Percentiles rank a stretch among this genome's conserved stretches.
phyloP scores from a whole-genome alignment of 768 basidiomycete genomes.

The Agrocybe chaxingu region DNA sequence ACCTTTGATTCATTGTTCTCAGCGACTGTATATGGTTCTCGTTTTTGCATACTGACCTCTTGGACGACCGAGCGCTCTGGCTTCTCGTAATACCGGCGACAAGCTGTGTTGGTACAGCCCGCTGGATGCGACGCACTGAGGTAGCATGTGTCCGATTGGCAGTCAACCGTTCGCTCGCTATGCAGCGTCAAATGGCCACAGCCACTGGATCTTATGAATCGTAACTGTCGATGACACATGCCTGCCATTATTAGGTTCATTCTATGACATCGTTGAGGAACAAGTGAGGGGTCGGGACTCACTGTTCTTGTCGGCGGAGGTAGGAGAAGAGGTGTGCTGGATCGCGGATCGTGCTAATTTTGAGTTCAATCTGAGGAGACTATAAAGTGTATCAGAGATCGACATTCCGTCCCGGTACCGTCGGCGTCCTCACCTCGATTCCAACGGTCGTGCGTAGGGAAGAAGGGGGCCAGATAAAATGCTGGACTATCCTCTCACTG shows the following conservation, averaged over 20 bases:
- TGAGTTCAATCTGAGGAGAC: constrained; percentile 31
- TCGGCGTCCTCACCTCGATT: constrained; percentile 12
- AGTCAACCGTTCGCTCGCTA: constrained; percentile 49
- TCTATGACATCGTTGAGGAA: constrained; percentile 14
- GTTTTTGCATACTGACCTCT: constrained; percentile 33
- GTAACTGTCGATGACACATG: constrained; percentile 69
- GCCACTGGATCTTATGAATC: constrained; percentile 41
- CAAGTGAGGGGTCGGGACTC: constrained; percentile 19
- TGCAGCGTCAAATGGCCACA: constrained; percentile 57
- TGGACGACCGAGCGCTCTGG: constrained; percentile 47
- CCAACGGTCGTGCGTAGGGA: neutral
- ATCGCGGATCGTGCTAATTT: constrained; percentile 33
- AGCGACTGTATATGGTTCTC: constrained; percentile 7
- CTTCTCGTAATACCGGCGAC: constrained; percentile 59
- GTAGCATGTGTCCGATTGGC: constrained; percentile 38
- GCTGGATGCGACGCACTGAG: constrained; percentile 48
- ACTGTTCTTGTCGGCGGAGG: constrained; percentile 51
- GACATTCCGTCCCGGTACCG: constrained; percentile 11
- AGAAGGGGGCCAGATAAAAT: constrained; percentile 7
- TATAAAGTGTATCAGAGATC: constrained; percentile 29
- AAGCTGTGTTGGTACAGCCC: constrained; percentile 42
- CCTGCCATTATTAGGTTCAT: constrained; percentile 21
- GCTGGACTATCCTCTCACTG: constrained; percentile 5
- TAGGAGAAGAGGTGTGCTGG: constrained; percentile 37
- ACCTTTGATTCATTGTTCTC: constrained; percentile 24